Evolutionary conservation across 495 filamentous ascomycete genomes (phyloP).

Genomic region (Penicillium malachiteum): DNA sequence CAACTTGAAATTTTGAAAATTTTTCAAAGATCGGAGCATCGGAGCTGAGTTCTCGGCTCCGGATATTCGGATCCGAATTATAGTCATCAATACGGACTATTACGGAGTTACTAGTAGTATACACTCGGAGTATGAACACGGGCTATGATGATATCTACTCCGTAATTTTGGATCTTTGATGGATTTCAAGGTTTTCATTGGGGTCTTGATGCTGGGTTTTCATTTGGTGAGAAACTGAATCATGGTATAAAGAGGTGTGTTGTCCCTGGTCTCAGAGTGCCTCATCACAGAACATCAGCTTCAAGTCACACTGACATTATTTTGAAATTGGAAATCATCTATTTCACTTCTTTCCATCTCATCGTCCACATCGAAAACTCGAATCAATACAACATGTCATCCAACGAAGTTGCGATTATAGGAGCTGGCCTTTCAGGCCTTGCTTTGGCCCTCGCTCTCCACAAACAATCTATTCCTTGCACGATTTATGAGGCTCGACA

Average conservation of each 20-base stretch:
- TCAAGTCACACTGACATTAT: too few relatives aligned
- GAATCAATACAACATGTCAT: constrained; percentile 15
- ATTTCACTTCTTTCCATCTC: neutral
- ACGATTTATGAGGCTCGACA: constrained; percentile 46
- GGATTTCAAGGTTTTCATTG: neutral
- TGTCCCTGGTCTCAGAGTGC: neutral
- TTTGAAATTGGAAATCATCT: neutral
- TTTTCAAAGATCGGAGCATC: too few relatives aligned
- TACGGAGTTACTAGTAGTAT: too few relatives aligned
- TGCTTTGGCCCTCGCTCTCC: constrained; percentile 42
- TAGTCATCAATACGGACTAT: too few relatives aligned
- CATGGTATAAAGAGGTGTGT: neutral
- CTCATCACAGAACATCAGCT: neutral
- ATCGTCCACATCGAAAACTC: neutral
- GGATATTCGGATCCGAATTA: neutral
- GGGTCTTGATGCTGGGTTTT: too few relatives aligned
- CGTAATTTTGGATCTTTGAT: neutral
- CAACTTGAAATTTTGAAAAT: too few relatives aligned
- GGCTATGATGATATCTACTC: neutral
- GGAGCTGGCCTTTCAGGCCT: constrained; percentile 51
- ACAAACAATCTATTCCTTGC: constrained; percentile 36
- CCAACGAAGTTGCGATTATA: constrained; percentile 41
- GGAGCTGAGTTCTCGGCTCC: neutral
- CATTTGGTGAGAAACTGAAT: neutral
- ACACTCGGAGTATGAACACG: too few relatives aligned